Evolutionary conservation across 2,329 filamentous ascomycete genomes (phyloP).

Genomic region (Coniochaeta prunicola): DNA sequence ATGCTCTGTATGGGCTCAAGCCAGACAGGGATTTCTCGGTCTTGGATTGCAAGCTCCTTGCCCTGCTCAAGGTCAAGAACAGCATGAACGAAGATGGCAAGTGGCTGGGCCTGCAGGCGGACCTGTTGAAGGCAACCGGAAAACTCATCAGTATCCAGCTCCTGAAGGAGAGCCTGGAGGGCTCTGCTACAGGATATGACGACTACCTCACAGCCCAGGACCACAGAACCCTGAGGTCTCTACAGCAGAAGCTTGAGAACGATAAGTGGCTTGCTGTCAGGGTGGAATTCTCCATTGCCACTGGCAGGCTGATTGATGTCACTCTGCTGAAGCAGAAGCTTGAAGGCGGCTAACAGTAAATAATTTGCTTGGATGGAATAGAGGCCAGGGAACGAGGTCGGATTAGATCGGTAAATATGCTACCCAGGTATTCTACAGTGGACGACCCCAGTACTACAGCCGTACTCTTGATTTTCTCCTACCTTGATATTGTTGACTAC

Average conservation of each 20-base stretch:
- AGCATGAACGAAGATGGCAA: constrained; percentile 19
- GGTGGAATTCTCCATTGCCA: too few species aligned
- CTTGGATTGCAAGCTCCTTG: constrained; percentile 22
- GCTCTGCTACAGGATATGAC: constrained; percentile 4
- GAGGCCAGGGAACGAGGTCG: too few species aligned
- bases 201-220: neutral
- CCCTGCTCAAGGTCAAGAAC: constrained; percentile 21
- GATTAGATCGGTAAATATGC: too few species aligned
- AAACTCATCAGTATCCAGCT: constrained; percentile 29
- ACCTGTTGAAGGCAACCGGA: constrained; percentile 35
- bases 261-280: too few species aligned
- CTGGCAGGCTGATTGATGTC: too few species aligned
- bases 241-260: neutral
- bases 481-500: too few species aligned
- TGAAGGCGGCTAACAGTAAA: too few species aligned
- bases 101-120: constrained; percentile 36
- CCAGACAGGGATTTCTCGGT: constrained; percentile 7
- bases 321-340: too few species aligned
- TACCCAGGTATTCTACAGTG: too few species aligned
- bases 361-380: too few species aligned
- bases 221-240: neutral
- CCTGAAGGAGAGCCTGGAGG: constrained; percentile 28
- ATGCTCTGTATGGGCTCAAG: constrained; percentile 1
- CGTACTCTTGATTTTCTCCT: too few species aligned
- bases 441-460: too few species aligned